These are phyloP conservation scores for Penicillium oxalicum DNA, from an alignment of 2,329 filamentous ascomycete genomes.

Conservation along the genomic window DNA sequence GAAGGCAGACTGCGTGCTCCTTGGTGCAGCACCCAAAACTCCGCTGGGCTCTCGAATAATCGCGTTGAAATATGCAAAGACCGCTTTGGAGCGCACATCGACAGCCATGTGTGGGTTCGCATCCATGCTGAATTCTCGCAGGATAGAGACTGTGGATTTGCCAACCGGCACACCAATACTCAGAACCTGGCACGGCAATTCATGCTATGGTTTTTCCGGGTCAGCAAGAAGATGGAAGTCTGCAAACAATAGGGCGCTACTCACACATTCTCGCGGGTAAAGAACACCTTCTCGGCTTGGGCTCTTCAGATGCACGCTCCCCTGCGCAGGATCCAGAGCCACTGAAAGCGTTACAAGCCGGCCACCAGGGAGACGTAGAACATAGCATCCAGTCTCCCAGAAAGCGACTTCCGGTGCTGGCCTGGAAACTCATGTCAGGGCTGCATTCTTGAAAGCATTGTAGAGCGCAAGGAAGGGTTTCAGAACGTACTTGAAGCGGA, in stretches of 20 bases:
- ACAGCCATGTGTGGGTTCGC: slow-evolving; percentile 32
- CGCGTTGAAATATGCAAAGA: slow-evolving; percentile 44
- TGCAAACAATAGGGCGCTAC: slow-evolving; percentile 5
- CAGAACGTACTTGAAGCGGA: slow-evolving; percentile 48
- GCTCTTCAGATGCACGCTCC: slow-evolving; percentile 25
- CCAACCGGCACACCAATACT: slow-evolving; percentile 58
- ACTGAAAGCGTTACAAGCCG: slow-evolving; percentile 17
- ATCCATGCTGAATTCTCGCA: slow-evolving; percentile 43
- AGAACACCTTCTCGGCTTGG: slow-evolving; percentile 27
- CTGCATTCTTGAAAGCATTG: too few relatives aligned
- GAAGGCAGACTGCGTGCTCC: slow-evolving; percentile 19
- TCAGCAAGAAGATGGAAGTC: neutral
- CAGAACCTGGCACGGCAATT: slow-evolving; percentile 43
- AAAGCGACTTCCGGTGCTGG: slow-evolving; percentile 51
- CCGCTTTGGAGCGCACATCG: slow-evolving; percentile 40
- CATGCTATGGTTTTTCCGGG: slow-evolving; percentile 23
- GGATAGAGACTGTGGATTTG: slow-evolving; percentile 53
- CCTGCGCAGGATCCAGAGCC: slow-evolving; percentile 19
- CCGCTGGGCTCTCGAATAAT: slow-evolving; percentile 12
- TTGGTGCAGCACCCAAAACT: neutral
- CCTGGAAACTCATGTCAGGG: slow-evolving; percentile 13
- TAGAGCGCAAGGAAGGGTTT: too few relatives aligned
- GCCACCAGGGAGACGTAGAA: slow-evolving; percentile 25
- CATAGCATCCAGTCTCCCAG: slow-evolving; percentile 39
- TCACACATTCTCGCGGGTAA: slow-evolving; percentile 35